These are phyloP conservation scores for Zalerion maritima DNA, from an alignment of 495 filamentous ascomycete genomes.

Conservation along the genomic window DNA sequence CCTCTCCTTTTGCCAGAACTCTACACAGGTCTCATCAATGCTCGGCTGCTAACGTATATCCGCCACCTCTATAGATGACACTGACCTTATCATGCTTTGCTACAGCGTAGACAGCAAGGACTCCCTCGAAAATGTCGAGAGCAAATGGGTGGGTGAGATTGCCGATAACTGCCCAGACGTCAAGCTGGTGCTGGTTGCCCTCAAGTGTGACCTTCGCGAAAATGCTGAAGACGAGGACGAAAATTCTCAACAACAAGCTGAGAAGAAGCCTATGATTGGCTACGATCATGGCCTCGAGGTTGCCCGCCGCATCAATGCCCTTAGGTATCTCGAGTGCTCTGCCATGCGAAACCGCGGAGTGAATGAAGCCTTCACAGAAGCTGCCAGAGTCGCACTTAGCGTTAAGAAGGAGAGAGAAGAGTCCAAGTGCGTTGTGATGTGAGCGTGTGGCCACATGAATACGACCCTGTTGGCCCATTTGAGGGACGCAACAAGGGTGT, in stretches of 20 bases:
- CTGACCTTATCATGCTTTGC: conserved; percentile 95
- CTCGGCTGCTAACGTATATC: too few species aligned
- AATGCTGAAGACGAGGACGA: conserved; percentile 38
- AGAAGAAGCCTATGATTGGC: conserved; percentile 65
- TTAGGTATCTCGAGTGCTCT: conserved; percentile 96
- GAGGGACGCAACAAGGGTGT: too few species aligned
- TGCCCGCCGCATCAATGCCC: conserved; percentile 71
- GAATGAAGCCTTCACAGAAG: conserved; percentile 96
- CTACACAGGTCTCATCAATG: neutral
- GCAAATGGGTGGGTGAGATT: conserved; percentile 96
- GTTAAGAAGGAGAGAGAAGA: conserved; percentile 55
- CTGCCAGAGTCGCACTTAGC: conserved; percentile 85
- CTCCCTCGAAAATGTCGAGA: conserved; percentile 94
- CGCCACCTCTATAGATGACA: conserved; percentile 44
- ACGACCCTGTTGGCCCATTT: too few species aligned
- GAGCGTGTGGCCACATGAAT: conserved; percentile 6
- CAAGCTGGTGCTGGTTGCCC: conserved; percentile 84
- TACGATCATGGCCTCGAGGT: conserved; percentile 91
- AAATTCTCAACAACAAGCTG: conserved; percentile 22
- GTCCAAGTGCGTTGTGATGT: conserved; percentile 44
- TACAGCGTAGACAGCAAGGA: conserved; percentile 93
- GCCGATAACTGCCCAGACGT: conserved; percentile 93
- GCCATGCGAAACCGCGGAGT: conserved; percentile 95
- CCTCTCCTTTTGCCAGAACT: neutral
- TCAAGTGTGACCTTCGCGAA: conserved; percentile 93